These are phyloP conservation scores for Solanum sejunctum DNA, from an alignment of 257 asterid species.

Conservation along the genomic window DNA sequence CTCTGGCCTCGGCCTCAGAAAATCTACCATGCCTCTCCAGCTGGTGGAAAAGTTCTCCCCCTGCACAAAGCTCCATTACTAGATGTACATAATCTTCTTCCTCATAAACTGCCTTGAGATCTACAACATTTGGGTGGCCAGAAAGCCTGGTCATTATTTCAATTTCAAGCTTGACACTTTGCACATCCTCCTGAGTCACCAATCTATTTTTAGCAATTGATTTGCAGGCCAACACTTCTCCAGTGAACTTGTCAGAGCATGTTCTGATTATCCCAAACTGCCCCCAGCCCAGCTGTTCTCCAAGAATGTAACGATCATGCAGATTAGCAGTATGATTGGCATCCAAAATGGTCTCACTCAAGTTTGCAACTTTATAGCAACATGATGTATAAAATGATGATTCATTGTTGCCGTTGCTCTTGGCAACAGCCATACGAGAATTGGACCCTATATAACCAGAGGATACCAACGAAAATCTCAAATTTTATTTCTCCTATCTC, in stretches of 20 bases:
- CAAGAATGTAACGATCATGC: constrained; percentile 44
- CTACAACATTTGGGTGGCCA: constrained; percentile 71
- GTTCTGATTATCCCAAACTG: constrained; percentile 67
- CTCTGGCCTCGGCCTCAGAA: constrained; percentile 49
- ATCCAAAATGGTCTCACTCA: constrained; percentile 43
- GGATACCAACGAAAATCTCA: constrained; percentile 5
- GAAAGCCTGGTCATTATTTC: constrained; percentile 74
- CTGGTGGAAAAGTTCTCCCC: constrained; percentile 75
- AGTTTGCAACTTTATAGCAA: constrained; percentile 37
- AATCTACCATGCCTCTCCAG: constrained; percentile 73
- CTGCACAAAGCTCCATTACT: constrained; percentile 88
- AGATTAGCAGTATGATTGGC: constrained; percentile 22
- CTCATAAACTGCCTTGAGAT: constrained; percentile 69
- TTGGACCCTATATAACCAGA: constrained; percentile 13
- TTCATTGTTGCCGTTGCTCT: constrained; percentile 34
- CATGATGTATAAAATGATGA: constrained; percentile 20
- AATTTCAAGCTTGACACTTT: constrained; percentile 68
- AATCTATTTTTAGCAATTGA: constrained; percentile 69
- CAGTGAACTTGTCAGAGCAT: constrained; percentile 48
- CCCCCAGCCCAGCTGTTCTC: constrained; percentile 68
- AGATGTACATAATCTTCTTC: constrained; percentile 69
- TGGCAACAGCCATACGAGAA: constrained; percentile 67
- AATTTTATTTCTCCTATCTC: constrained; percentile 3
- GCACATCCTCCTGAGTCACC: constrained; percentile 62
- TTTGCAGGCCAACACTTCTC: constrained; percentile 71